A percentile compares a stretch with the other conserved stretches of the same genome.
These are phyloP conservation scores for Exophiala oligosperma DNA, from an alignment of 2,329 filamentous ascomycete species.

Conservation along the genomic window DNA sequence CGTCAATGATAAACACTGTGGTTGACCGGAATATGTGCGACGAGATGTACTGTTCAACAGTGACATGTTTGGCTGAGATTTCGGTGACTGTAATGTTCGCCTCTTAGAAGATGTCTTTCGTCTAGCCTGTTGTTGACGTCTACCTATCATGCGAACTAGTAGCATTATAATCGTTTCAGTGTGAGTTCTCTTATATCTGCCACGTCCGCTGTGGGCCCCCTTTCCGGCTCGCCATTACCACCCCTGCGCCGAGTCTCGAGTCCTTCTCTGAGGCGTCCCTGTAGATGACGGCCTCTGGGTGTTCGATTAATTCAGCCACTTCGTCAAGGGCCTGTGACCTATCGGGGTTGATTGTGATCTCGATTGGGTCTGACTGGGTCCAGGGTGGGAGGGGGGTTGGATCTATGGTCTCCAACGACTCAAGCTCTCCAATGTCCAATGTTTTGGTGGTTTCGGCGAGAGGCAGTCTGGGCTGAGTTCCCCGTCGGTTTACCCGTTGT, in stretches of 20 bases:
- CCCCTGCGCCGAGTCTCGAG: conserved; percentile 22
- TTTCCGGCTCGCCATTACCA: conserved; percentile 16
- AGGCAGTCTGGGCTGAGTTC: conserved; percentile 7
- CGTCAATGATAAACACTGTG: too few species aligned
- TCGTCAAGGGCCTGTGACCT: conserved; percentile 26
- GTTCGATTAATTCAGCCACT: conserved; percentile 1
- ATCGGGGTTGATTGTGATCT: conserved; percentile 30
- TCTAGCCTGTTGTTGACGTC: too few species aligned
- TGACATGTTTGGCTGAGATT: too few species aligned
- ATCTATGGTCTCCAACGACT: conserved; percentile 31
- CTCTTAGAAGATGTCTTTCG: too few species aligned
- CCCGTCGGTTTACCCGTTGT: conserved; percentile 6
- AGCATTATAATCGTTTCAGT: too few species aligned
- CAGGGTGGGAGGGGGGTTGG: conserved; percentile 27
- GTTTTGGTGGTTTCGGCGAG: conserved; percentile 9
- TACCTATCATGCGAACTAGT: too few species aligned
- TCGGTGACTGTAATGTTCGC: too few species aligned
- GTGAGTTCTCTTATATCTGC: too few species aligned
- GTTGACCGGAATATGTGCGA: too few species aligned
- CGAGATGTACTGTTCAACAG: too few species aligned
- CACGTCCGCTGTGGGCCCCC: neutral
- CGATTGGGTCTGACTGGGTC: conserved; percentile 23
- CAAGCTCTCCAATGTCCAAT: conserved; percentile 4
- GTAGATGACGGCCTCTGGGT: conserved; percentile 7
- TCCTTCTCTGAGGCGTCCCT: conserved; percentile 17